Evolutionary conservation across 768 basidiomycete genomes (phyloP).

Genomic region (Suillus brevipes): DNA sequence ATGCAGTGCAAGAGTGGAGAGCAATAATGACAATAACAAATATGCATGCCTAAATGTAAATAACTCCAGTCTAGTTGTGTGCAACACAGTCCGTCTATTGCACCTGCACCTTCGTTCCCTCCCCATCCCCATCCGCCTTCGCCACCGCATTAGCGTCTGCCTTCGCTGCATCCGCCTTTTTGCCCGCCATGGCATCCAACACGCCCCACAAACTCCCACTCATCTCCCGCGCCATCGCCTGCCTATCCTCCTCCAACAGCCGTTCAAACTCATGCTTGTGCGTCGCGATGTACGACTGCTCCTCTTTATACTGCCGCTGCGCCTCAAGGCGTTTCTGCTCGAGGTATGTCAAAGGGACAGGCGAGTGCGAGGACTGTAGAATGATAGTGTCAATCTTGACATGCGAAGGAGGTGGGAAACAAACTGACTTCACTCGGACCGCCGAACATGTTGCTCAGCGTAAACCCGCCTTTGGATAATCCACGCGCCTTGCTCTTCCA

Average conservation of each 20-base stretch:
- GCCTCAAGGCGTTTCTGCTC: slow-evolving; percentile 53
- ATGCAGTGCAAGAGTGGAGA: not conserved
- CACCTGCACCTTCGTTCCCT: slow-evolving; percentile 1
- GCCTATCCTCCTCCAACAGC: slow-evolving; percentile 51
- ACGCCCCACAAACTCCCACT: slow-evolving; percentile 41
- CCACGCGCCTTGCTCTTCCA: slow-evolving; percentile 60
- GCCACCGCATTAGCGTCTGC: not conserved
- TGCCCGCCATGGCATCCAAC: slow-evolving; percentile 24
- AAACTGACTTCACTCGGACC: slow-evolving; percentile 30
- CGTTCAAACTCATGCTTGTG: slow-evolving; percentile 53
- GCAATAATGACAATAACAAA: not conserved
- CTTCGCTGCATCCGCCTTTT: slow-evolving; percentile 18
- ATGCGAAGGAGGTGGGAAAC: not conserved
- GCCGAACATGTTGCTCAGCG: slow-evolving; percentile 47
- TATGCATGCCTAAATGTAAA: not conserved
- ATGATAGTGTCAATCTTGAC: not conserved
- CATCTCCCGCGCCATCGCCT: slow-evolving; percentile 50
- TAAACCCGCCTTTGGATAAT: slow-evolving; percentile 40
- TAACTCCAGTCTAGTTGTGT: not conserved
- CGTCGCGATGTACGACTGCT: slow-evolving; percentile 50
- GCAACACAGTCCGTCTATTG: not conserved
- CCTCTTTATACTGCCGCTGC: slow-evolving; percentile 51
- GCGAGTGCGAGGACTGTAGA: slow-evolving; percentile 25
- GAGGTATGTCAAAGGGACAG: slow-evolving; percentile 49
- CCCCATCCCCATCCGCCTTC: not conserved